phyloP scores from a whole-genome alignment of 78 protist species.

The Protostelium mycophagum region DNA sequence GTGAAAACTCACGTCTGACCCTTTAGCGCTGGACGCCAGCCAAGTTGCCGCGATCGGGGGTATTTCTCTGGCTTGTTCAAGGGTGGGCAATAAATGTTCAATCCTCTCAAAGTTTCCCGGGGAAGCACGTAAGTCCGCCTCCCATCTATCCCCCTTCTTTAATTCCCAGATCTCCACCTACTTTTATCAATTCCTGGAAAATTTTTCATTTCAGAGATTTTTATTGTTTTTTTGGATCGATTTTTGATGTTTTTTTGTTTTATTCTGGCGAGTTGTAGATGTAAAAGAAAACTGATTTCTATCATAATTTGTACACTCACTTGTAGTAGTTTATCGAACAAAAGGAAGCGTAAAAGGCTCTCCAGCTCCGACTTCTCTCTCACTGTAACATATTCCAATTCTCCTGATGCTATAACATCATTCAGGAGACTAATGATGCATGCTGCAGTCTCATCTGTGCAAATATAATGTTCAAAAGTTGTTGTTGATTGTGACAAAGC shows the following conservation, averaged over 20 bases:
- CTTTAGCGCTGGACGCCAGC: neutral
- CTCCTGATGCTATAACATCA: neutral
- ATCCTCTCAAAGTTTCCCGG: slow-evolving; percentile 9
- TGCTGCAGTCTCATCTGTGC: no score
- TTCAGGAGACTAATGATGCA: neutral
- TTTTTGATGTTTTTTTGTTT: no score
- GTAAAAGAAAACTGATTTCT: no score
- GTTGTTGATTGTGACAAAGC: no score
- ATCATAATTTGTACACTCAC: neutral
- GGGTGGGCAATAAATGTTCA: neutral
- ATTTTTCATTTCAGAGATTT: no score
- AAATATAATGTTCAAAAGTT: no score
- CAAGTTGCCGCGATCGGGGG: neutral
- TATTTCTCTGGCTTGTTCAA: neutral
- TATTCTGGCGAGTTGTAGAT: no score
- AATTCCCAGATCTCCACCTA: neutral
- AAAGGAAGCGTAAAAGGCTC: neutral
- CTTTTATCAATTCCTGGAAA: no score
- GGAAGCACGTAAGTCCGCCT: neutral
- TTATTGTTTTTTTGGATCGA: no score
- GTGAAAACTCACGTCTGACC: neutral
- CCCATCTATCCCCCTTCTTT: neutral
- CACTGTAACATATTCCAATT: neutral
- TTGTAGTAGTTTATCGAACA: neutral
- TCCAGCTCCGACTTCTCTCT: neutral